These are phyloP conservation scores for Rhizophora mangle DNA, from an alignment of 345 rosid genomes.

Conservation along the genomic window DNA sequence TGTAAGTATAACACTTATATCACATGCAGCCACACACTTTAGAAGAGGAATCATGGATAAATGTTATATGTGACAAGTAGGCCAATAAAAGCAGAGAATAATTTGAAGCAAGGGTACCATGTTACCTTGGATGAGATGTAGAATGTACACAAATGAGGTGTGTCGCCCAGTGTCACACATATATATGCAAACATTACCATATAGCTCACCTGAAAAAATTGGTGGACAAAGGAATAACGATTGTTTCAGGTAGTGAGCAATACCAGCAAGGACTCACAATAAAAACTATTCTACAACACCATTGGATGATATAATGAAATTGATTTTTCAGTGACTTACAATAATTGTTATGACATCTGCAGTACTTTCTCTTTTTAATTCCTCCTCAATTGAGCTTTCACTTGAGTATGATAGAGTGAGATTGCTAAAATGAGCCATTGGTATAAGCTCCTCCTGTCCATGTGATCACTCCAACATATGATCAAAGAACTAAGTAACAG, in stretches of 20 bases:
- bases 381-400: constrained; percentile 95
- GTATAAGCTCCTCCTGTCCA: constrained; percentile 76
- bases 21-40: too few species aligned
- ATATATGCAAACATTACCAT: constrained; percentile 96
- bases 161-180: constrained; percentile 78
- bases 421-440: constrained; percentile 66
- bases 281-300: constrained; percentile 7
- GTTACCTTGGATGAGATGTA: constrained; percentile 86
- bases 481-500: too few species aligned
- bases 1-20: too few species aligned
- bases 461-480: neutral
- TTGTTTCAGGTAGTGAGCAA: neutral
- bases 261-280: neutral
- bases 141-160: constrained; percentile 60
- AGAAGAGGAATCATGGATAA: neutral
- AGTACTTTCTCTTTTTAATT: constrained; percentile 93
- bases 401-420: constrained; percentile 84
- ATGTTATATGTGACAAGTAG: neutral
- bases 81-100: neutral
- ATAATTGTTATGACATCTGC: constrained; percentile 80
- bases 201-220: constrained; percentile 75
- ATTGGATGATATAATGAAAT: constrained; percentile 7
- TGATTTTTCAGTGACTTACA: constrained; percentile 26
- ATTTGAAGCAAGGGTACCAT: constrained; percentile 9
- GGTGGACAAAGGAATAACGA: neutral